Evolutionary conservation across 2,329 filamentous ascomycete genomes (phyloP).

Genomic region (Byssothecium circinans): DNA sequence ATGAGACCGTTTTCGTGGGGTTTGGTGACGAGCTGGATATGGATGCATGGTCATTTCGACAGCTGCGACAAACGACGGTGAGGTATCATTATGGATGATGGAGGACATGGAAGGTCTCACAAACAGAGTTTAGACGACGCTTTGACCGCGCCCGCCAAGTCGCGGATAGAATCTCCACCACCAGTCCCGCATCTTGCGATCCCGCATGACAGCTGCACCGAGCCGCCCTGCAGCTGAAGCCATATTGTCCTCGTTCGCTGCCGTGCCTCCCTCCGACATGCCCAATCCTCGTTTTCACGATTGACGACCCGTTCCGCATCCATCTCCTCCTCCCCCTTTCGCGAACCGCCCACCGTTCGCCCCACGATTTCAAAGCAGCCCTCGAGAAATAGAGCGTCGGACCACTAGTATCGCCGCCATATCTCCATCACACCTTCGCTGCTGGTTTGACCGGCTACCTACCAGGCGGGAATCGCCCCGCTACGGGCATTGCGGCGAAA

Average conservation of each 20-base stretch:
- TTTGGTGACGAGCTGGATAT: too few relatives aligned
- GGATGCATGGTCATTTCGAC: too few relatives aligned
- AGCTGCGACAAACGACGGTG: too few relatives aligned
- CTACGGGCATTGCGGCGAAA: constrained; percentile 31
- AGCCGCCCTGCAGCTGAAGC: constrained; percentile 25
- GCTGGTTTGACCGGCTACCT: constrained; percentile 32
- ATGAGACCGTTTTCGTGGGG: too few relatives aligned
- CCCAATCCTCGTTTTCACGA: constrained; percentile 15
- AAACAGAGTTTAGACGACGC: constrained; percentile 13
- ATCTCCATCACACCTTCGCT: constrained; percentile 8
- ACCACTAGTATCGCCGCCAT: constrained; percentile 2
- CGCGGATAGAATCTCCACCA: constrained; percentile 23
- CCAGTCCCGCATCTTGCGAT: constrained; percentile 21
- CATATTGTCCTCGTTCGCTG: background rate
- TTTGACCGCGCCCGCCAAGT: constrained; percentile 20
- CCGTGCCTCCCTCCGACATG: background rate
- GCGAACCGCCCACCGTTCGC: constrained; percentile 18
- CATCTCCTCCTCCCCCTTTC: constrained; percentile 16
- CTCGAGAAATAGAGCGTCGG: constrained; percentile 5
- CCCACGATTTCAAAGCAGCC: constrained; percentile 4
- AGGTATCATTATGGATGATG: too few relatives aligned
- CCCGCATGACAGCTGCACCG: constrained; percentile 28
- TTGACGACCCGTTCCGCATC: constrained; percentile 12
- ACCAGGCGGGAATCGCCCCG: constrained; percentile 38
- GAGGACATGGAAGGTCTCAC: background rate